Base-by-base conservation (phyloP, 805 yeast species). In the Kuraishia piskuri region DNA sequence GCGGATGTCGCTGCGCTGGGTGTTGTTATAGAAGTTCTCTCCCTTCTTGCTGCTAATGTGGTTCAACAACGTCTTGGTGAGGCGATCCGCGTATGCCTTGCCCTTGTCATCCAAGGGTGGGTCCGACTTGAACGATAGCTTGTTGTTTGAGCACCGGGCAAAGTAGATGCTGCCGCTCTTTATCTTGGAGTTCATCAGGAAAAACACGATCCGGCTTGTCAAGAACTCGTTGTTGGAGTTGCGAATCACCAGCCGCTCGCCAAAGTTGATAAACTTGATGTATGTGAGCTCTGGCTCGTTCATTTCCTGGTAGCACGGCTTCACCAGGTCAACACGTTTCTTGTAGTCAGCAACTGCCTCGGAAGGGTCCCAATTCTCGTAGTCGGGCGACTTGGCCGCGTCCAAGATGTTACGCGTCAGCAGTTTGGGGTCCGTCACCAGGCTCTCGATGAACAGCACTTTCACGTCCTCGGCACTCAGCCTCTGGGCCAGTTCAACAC, bases 141-240 rank as follows among this genome's bases (percentile, higher is more conserved):
- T 77, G 59, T 78, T 77, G 50, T 75, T 71, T 10, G 86, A 82
- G 67, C 94, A 88, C 56, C 96, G 74, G 1, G 98, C 97, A 71
- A 94, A 90, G 67, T 83, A 94, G n/a, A 94, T 89, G 25, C 91
- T 83, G 0, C 98, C 97, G 51, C 82, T 76, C 65, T 90, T 89
- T 63, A 90, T 86, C 59, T 92, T 80, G 12, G 94, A 78, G 70
- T 94, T 94, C 90, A 94, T 88, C 65, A 94, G 74, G 68, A 89
- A 94, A 67, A 89, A 90, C 23, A 94, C 90, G 51, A 94, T 94
- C 63, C 94, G 86, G 65, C 92, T 90, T 55, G 90, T 83, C 66
- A 94, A 75, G 67, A 92, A 94, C 19, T 97, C 97, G 62, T 89
- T 81, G 58, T 86, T 86, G 46, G 91, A 83, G 63, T 88, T 82